Base-by-base conservation (phyloP, 768 basidiomycete genomes). In the Agaricus blazei region DNA sequence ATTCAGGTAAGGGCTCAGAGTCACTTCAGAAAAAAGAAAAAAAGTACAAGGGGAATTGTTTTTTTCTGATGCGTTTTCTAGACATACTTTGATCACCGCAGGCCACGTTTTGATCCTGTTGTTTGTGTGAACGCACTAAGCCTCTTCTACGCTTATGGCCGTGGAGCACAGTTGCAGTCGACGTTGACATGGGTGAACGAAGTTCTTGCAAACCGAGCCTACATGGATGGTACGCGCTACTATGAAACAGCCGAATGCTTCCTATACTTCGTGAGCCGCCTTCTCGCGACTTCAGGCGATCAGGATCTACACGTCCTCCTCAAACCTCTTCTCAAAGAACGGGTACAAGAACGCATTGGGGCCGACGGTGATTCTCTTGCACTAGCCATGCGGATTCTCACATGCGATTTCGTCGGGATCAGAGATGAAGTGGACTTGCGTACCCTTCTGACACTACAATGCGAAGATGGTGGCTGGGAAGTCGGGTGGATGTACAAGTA, bases 401-500 rank as follows among this genome's bases (percentile, higher is more conserved):
- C 74, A 1, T 76, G 76, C 40, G 64, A 70, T 1, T 67, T 64
- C 9, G 67, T 78, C 11, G 78, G 74, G 5, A 48, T 81, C 15
- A 60, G 63, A 27, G 68, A 79, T 60, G 68, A 75, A 14, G 65
- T 73, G 1, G 83, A 84, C 62, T 58, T 80, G 7, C 66, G 70
- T 7, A 62, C 66, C 19, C 72, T 85, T 7, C 70, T 79, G 2
- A 63, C 71, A 4, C 62, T 80, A 56, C 83, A 84, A 59, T 68
- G 68, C 53, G 76, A 77, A 56, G 82, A 84, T 59, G 83, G 83
- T 15, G 76, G 79, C 3, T 85, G 79, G 78, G 74, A 72, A 24
- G 69, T 69, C 8, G 75, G 83, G 1, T 82, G 80, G 79, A 68
- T 84, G 19, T 84, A 81, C 68, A 79, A 75, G 64, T 81, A 78